A percentile compares a stretch with the other conserved stretches of the same genome.
These are phyloP conservation scores for Tuber microsphaerosporum DNA, from an alignment of 495 filamentous ascomycete genomes.

Conservation along the genomic window DNA sequence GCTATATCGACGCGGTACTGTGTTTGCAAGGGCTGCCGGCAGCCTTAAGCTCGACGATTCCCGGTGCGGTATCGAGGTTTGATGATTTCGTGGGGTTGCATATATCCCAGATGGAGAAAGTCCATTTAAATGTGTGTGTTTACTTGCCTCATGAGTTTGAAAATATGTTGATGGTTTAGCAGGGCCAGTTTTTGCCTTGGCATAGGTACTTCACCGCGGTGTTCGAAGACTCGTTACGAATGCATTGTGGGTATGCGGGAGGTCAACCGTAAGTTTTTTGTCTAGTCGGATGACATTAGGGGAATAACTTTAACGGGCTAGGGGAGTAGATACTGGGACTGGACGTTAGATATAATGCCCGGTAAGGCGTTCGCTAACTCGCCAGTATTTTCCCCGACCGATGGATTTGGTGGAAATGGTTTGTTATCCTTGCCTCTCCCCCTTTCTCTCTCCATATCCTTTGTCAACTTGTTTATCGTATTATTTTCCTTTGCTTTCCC, in stretches of 20 bases:
- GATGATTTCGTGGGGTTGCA: conserved; percentile 67
- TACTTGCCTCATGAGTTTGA: conserved; percentile 55
- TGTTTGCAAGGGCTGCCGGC: conserved; percentile 55
- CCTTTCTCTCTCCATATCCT: not conserved
- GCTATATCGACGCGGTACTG: conserved; percentile 59
- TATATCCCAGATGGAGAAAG: conserved; percentile 57
- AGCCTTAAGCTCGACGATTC: conserved; percentile 40
- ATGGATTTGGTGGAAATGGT: conserved; percentile 47
- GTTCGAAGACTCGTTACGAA: conserved; percentile 59
- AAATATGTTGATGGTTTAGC: conserved; percentile 44
- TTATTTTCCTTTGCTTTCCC: not conserved
- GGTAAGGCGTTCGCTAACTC: conserved; percentile 37
- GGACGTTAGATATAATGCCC: conserved; percentile 41
- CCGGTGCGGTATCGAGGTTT: conserved; percentile 50
- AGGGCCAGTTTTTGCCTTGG: conserved; percentile 45
- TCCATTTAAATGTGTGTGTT: conserved; percentile 58
- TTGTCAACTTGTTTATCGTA: not conserved
- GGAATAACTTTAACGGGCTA: not conserved
- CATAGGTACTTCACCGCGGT: conserved; percentile 42
- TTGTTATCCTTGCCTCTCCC: not conserved
- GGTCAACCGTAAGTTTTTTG: conserved; percentile 37
- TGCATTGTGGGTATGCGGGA: conserved; percentile 57
- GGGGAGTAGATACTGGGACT: conserved; percentile 46
- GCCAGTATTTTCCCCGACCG: conserved; percentile 40
- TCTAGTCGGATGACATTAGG: not conserved